A percentile compares a stretch with the other conserved stretches of the same genome.
Evolutionary conservation across 805 yeast genomes (phyloP).

Genomic region (Dipodascus albidus): DNA sequence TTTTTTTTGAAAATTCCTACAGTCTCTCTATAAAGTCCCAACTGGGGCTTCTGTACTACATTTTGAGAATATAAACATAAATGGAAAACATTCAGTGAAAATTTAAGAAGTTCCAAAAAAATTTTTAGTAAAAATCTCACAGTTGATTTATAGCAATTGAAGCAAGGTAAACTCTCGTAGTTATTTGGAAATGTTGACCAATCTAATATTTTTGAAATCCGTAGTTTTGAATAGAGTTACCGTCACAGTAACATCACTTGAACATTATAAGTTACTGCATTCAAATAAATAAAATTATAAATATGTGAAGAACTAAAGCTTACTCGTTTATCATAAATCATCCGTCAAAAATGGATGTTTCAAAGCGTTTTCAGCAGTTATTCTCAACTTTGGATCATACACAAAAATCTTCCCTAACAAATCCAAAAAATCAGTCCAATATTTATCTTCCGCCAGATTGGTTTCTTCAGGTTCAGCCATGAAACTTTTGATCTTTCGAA

Average conservation of each 20-base stretch:
- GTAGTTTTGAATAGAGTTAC: too few species aligned
- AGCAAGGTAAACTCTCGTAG: too few species aligned
- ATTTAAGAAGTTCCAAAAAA: too few species aligned
- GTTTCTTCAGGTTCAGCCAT: slow-evolving; percentile 7
- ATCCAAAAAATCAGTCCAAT: slow-evolving; percentile 78
- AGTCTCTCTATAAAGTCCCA: neutral
- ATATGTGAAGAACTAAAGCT: neutral
- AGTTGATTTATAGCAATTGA: too few species aligned
- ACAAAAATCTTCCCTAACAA: slow-evolving; percentile 52
- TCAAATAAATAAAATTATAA: neutral
- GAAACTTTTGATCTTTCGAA: slow-evolving; percentile 7
- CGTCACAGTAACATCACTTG: too few species aligned
- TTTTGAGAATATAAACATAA: too few species aligned
- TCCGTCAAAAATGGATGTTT: slow-evolving; percentile 44
- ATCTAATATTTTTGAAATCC: too few species aligned
- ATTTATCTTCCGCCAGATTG: slow-evolving; percentile 34
- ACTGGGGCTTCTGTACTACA: neutral
- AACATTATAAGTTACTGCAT: neutral
- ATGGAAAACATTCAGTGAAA: too few species aligned
- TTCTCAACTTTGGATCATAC: slow-evolving; percentile 60
- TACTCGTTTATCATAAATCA: neutral
- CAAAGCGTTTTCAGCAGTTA: slow-evolving; percentile 66
- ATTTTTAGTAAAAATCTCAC: too few species aligned
- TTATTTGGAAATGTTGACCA: too few species aligned
- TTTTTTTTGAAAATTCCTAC: too few species aligned